phyloP scores from a whole-genome alignment of 1,284 basidiomycete species.

The Naganishia cerealis region DNA sequence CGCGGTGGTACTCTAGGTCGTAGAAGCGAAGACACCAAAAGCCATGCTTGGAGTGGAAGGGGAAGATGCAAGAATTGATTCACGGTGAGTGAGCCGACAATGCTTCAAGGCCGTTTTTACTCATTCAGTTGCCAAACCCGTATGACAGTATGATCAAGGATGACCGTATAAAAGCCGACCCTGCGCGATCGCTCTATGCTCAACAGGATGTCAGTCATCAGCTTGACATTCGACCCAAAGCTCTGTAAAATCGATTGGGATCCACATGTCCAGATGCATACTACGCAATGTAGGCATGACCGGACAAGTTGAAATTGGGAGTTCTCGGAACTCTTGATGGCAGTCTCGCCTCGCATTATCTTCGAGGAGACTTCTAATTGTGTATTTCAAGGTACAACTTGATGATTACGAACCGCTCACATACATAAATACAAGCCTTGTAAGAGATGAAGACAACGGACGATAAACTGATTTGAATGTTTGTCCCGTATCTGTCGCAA shows the following conservation, averaged over 20 bases:
- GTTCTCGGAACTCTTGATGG: neutral
- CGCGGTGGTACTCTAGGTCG: conserved; percentile 61
- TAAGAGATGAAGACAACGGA: neutral
- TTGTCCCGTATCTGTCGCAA: conserved; percentile 55
- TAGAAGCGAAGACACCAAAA: conserved; percentile 89
- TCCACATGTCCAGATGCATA: neutral
- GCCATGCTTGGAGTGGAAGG: conserved; percentile 82
- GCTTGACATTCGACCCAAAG: conserved; percentile 40
- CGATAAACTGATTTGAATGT: conserved; percentile 38
- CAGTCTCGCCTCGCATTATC: neutral
- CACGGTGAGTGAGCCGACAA: conserved; percentile 61
- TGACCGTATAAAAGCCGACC: conserved; percentile 62
- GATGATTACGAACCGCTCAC: neutral
- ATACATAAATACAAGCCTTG: neutral
- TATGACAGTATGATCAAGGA: conserved; percentile 66
- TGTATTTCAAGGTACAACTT: neutral
- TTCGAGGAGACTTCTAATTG: neutral
- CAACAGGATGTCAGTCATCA: conserved; percentile 48
- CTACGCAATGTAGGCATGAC: neutral
- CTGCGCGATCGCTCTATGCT: conserved; percentile 59
- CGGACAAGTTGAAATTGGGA: neutral
- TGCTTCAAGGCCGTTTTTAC: conserved; percentile 22
- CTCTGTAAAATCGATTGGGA: neutral
- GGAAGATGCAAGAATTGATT: conserved; percentile 83
- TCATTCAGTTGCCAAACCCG: conserved; percentile 17